Base-by-base conservation (phyloP, 2,329 filamentous ascomycete genomes). In the Atkinsonella hypoxylon region DNA sequence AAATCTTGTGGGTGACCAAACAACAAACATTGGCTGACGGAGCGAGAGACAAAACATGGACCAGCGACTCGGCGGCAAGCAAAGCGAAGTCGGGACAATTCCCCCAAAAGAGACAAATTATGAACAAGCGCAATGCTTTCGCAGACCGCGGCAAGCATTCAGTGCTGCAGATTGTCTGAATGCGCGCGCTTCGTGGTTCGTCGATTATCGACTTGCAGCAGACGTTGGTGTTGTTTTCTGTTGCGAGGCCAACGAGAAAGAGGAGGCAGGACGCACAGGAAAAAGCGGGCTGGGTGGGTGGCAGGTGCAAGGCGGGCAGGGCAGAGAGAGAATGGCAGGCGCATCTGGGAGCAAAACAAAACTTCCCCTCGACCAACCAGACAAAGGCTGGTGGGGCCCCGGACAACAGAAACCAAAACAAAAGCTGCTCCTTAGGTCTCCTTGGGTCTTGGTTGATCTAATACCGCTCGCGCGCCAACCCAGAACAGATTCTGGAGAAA, bases 171-270 rank as follows among this genome's bases (percentile, higher is more conserved):
- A 22, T 47, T 38, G 30, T 52, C 47, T 49, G 43, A 17, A 20
- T 45, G 61, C 59, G 59, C 62, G 60, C 61, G 58, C 59, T 55
- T 62, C 57, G 57, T 57, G 54, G 57, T 60, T 52, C 49, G 56
- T 57, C 56, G 57, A 61, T 47, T 57, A 58, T 61, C 54, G 52
- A 53, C 56, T 51, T 57, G 53, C 54, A 54, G 57, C 52, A 57
- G 61, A 68, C 68, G 64, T 68, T 68, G 64, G 68, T 60, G 59
- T 68, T 68, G 62, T 66, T 65, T 67, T 66, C 61, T 67, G 66
- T 69, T 70, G 67, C 67, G 67, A 68, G 67, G 67, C 66, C 67
- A 70, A 70, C 67, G 64, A 62, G 61, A 58, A 58, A 59, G 61
- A 62, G 61, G 62, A 58, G 55, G 59, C 59, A 59, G 62, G 56